phyloP scores from a whole-genome alignment of 2,329 filamentous ascomycete genomes.

The Fusarium multiceps region DNA sequence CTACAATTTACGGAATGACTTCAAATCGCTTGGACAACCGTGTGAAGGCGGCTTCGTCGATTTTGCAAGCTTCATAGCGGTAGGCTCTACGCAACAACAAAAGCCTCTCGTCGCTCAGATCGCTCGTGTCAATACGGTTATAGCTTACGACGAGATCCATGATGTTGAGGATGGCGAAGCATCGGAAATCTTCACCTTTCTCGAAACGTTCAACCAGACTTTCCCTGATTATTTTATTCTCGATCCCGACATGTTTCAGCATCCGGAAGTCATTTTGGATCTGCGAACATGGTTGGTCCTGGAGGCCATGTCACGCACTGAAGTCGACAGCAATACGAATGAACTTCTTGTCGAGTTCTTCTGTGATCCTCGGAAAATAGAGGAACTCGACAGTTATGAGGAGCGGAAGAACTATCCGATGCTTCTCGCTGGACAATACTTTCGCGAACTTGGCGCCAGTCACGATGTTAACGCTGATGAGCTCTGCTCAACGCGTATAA shows the following conservation, averaged over 20 bases:
- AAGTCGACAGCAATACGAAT: not conserved
- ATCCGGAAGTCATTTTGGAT: conserved; percentile 47
- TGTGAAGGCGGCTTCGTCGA: conserved; percentile 46
- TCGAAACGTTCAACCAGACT: conserved; percentile 48
- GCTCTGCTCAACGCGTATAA: conserved; percentile 43
- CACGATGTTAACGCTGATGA: conserved; percentile 21
- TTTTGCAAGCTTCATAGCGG: conserved; percentile 22
- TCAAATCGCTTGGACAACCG: conserved; percentile 28
- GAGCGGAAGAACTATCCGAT: not conserved
- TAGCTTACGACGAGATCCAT: conserved; percentile 48
- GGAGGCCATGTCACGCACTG: conserved; percentile 37
- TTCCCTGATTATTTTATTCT: conserved; percentile 49
- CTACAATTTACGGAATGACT: conserved; percentile 42
- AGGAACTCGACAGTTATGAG: not conserved
- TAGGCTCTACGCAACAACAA: not conserved
- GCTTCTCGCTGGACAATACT: conserved; percentile 42
- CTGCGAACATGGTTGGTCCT: conserved; percentile 54
- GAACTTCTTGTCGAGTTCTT: conserved; percentile 45
- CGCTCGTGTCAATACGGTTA: conserved; percentile 52
- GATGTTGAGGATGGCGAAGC: conserved; percentile 12
- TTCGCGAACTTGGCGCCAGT: conserved; percentile 41
- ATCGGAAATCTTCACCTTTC: conserved; percentile 41
- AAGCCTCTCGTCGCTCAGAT: conserved; percentile 31
- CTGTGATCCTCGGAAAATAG: conserved; percentile 36
- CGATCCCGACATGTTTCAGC: conserved; percentile 19